Percentiles rank a stretch among this genome's conserved stretches.
These are phyloP conservation scores for Smallanthus sonchifolius DNA, from an alignment of 129 eudicot species.

Conservation along the genomic window DNA sequence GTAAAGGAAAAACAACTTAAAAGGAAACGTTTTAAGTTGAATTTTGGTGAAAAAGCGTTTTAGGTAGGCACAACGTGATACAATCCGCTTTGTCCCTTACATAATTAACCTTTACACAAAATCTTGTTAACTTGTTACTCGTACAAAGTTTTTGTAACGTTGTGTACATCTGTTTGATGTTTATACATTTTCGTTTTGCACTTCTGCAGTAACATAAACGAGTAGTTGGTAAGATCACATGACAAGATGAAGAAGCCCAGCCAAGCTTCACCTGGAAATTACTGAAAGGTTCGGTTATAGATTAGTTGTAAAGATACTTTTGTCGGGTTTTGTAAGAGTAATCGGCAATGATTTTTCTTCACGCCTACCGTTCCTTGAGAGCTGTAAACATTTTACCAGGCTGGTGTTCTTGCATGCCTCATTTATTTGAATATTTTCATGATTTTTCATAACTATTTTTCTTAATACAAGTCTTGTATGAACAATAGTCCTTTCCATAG, in stretches of 20 bases:
- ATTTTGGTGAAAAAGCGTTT: background rate
- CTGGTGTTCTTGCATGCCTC: slow-evolving; percentile 18
- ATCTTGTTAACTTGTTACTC: background rate
- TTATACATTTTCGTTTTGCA: background rate
- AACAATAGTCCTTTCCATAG: background rate
- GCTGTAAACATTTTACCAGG: slow-evolving; percentile 13
- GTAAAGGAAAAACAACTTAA: background rate
- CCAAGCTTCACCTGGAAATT: slow-evolving; percentile 7
- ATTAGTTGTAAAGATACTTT: slow-evolving; percentile 24
- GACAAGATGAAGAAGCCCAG: background rate
- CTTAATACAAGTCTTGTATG: background rate
- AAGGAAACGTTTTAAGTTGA: background rate
- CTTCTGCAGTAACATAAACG: slow-evolving; percentile 13
- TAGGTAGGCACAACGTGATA: background rate
- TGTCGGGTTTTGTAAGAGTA: slow-evolving; percentile 11
- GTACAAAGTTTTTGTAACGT: background rate
- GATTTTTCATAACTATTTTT: background rate
- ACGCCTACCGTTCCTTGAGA: background rate
- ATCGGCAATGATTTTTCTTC: slow-evolving; percentile 8
- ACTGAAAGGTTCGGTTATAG: slow-evolving; percentile 5
- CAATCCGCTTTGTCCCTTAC: background rate
- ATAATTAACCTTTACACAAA: background rate
- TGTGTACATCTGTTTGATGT: background rate
- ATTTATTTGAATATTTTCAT: background rate
- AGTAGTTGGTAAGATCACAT: slow-evolving; percentile 3